These are phyloP conservation scores for Diutina rugosa DNA, from an alignment of 1,139 yeast species.

Conservation along the genomic window DNA sequence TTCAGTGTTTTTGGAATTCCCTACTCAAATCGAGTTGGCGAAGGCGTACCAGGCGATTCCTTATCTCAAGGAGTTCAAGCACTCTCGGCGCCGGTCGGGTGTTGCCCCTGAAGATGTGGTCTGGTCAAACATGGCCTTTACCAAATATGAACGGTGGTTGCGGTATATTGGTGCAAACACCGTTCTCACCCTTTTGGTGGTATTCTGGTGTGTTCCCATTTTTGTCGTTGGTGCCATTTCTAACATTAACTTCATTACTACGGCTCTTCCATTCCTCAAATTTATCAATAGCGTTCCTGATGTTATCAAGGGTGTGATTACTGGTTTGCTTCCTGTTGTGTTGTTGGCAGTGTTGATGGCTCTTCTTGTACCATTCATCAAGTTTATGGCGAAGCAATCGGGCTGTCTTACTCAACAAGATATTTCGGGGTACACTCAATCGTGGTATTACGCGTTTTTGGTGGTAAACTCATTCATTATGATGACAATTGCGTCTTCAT, in stretches of 20 bases:
- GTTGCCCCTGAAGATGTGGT: constrained; percentile 47
- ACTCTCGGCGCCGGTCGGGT: constrained; percentile 33
- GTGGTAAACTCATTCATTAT: constrained; percentile 77
- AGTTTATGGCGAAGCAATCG: constrained; percentile 48
- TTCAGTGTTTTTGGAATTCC: constrained; percentile 59
- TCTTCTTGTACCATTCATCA: constrained; percentile 68
- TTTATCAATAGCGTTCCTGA: constrained; percentile 55
- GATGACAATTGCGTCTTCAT: constrained; percentile 68
- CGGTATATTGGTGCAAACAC: constrained; percentile 47
- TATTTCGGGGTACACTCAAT: constrained; percentile 71
- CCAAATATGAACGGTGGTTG: constrained; percentile 72
- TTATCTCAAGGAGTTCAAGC: constrained; percentile 41
- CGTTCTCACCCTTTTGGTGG: constrained; percentile 43
- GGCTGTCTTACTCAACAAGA: constrained; percentile 64
- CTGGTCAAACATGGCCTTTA: constrained; percentile 63
- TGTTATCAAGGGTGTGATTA: constrained; percentile 46
- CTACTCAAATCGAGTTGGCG: constrained; percentile 59
- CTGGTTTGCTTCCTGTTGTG: constrained; percentile 67
- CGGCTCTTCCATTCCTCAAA: constrained; percentile 45
- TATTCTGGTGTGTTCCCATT: constrained; percentile 81
- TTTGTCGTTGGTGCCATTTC: constrained; percentile 75
- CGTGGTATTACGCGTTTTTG: constrained; percentile 81
- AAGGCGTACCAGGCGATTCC: constrained; percentile 49
- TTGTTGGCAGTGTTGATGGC: constrained; percentile 57
- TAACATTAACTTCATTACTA: constrained; percentile 52